These are phyloP conservation scores for Silene conica DNA, from an alignment of 148 eudicot genomes.

Conservation along the genomic window DNA sequence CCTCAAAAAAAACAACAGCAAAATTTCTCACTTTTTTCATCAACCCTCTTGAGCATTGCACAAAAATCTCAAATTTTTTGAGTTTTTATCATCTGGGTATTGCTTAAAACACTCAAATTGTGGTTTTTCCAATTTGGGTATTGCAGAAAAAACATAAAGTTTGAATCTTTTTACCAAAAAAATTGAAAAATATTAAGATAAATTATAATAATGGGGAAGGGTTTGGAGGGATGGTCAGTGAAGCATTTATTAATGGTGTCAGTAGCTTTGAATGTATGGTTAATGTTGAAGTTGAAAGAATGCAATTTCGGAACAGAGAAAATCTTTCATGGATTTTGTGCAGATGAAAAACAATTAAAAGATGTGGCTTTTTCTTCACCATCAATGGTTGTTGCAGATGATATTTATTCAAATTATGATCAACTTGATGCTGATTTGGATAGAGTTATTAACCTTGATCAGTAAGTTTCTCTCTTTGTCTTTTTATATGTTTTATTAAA, in stretches of 20 bases:
- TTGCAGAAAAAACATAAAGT: not conserved
- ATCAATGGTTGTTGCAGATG: slow-evolving; percentile 25
- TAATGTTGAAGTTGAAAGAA: slow-evolving; percentile 46
- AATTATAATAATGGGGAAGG: slow-evolving; percentile 33
- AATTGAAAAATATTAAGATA: not conserved
- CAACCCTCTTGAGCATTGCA: slow-evolving; percentile 10
- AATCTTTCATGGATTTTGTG: slow-evolving; percentile 32
- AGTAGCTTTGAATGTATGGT: slow-evolving; percentile 65
- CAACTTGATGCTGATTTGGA: slow-evolving; percentile 29
- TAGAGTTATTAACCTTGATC: slow-evolving; percentile 61
- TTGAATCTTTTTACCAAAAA: not conserved
- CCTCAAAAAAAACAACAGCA: too few species aligned
- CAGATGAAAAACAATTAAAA: slow-evolving; percentile 15
- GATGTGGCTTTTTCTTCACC: slow-evolving; percentile 15
- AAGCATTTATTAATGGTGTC: slow-evolving; percentile 59
- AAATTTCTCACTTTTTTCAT: not conserved
- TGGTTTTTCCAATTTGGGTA: slow-evolving; percentile 6
- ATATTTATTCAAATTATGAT: slow-evolving; percentile 12
- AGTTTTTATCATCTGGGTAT: slow-evolving; percentile 18
- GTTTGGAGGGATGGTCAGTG: slow-evolving; percentile 29
- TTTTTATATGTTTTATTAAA: not conserved
- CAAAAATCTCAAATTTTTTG: not conserved
- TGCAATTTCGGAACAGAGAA: slow-evolving; percentile 23
- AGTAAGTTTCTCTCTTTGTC: slow-evolving; percentile 43
- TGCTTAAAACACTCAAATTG: slow-evolving; percentile 1